Evolutionary conservation across 2,329 filamentous ascomycete genomes (phyloP), one percentile per base, ranked within the genome.

Genomic region (Colletotrichum spaethianum): DNA sequence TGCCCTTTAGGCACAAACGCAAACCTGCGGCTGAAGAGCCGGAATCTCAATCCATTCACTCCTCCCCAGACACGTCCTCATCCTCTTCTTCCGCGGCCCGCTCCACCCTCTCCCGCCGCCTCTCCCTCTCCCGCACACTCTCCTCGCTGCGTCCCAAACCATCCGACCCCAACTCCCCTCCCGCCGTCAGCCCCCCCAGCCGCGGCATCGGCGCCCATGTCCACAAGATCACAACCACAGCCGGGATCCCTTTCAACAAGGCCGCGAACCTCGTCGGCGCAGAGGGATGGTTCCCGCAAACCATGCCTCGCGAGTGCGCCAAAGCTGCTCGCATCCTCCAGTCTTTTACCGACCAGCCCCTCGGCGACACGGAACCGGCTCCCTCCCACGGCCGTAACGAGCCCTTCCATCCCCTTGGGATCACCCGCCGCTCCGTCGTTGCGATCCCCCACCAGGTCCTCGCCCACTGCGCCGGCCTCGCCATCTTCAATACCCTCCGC

Each of bases 281-380:
- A 33, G 93, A 94, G 79, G 91, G 92, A 16, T 94, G 93, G 79
- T 94, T 92, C 93, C 93, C 93, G 3, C 93, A 91, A 36, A 90
- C 89, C 5, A 83, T 94, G 76, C 92, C 94, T 77, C 91, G 92
- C 78, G 93, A 94, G 82, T 91, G 90, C 77, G 91, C 93, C 83
- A 94, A 94, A 82, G 92, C 92, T 3, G 93, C 93, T 28, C 87
- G 93, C 36, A 94, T 94, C 60, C 82, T 94, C 70, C 87, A 92
- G 76, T 92, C 90, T 75, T 94, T 94, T 80, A 94, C 92, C 83
- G 92, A 82, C 84, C 72, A 60, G 80, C 23, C 26, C 48, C 48
- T 80, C 48, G 72, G 70, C 9, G 18, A 9, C 20, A n/a, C 73
- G 75, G 16, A 63, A 1, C 76, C 77, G 1, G 72, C 76, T n/a